These are phyloP conservation scores for Puccinia polysora DNA, from an alignment of 1,284 basidiomycete genomes.

Conservation along the genomic window DNA sequence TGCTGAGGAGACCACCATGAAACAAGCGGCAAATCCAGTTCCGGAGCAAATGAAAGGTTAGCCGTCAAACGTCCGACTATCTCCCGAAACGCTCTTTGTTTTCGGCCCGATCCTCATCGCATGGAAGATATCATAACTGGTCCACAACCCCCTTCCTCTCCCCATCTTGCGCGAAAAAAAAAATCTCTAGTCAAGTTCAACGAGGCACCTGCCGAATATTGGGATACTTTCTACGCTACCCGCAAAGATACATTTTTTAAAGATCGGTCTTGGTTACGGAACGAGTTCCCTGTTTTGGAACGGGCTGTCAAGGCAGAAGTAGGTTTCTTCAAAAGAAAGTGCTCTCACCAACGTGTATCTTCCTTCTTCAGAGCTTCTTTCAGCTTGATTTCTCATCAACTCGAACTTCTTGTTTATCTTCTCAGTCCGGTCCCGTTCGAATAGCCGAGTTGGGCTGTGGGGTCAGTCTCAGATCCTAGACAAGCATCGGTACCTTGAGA, in stretches of 20 bases:
- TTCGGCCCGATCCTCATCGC: too few relatives aligned
- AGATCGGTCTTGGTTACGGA: conserved; percentile 85
- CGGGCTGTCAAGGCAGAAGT: conserved; percentile 67
- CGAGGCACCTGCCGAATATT: conserved; percentile 65
- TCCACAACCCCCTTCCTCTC: too few relatives aligned
- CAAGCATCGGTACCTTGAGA: not conserved
- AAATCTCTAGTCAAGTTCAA: conserved; percentile 53
- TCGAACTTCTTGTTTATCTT: too few relatives aligned
- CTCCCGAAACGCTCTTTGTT: too few relatives aligned
- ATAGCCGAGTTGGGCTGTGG: conserved; percentile 84
- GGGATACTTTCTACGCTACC: conserved; percentile 83
- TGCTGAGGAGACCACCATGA: conserved; percentile 19
- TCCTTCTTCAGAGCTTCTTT: conserved; percentile 8
- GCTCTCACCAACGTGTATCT: conserved; percentile 10
- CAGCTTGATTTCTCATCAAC: too few relatives aligned
- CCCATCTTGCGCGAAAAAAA: too few relatives aligned
- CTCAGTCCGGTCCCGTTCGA: conserved; percentile 67
- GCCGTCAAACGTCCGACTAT: too few relatives aligned
- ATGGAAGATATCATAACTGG: too few relatives aligned
- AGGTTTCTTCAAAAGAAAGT: conserved; percentile 45
- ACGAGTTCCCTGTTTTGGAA: conserved; percentile 82
- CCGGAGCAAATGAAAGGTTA: conserved; percentile 30
- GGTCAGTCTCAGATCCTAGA: conserved; percentile 48
- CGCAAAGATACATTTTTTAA: conserved; percentile 83
- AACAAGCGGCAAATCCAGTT: conserved; percentile 37